phyloP scores from a whole-genome alignment of 106 monocot genomes.

The Narthecium ossifragum region DNA sequence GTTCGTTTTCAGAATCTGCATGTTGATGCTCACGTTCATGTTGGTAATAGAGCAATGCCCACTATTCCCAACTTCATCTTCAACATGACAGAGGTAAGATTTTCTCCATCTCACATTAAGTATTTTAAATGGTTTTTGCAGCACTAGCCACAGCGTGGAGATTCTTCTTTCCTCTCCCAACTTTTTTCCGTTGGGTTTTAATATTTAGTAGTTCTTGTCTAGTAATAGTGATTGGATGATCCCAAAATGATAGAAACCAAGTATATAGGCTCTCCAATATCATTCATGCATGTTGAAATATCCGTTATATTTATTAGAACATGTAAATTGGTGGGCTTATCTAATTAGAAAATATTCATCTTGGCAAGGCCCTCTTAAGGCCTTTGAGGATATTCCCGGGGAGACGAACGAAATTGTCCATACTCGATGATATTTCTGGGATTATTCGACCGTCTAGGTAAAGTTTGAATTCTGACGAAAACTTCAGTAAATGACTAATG shows the following conservation, averaged over 20 bases:
- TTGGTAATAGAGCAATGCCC: conserved; percentile 91
- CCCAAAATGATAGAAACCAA: too few species aligned
- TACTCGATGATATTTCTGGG: conserved; percentile 79
- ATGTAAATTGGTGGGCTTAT: neutral
- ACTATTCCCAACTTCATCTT: conserved; percentile 91
- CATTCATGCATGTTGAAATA: too few species aligned
- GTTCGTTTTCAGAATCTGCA: conserved; percentile 83
- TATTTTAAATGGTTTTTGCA: neutral
- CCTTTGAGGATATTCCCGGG: conserved; percentile 72
- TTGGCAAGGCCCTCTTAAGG: conserved; percentile 78
- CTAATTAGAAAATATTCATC: conserved; percentile 21
- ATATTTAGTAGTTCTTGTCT: too few species aligned
- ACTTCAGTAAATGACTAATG: neutral
- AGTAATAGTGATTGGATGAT: too few species aligned
- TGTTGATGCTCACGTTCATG: conserved; percentile 83
- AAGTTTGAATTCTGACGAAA: neutral
- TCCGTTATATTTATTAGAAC: neutral
- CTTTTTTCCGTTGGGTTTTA: too few species aligned
- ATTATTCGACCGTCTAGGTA: conserved; percentile 88
- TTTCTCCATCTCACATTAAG: neutral
- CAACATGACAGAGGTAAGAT: conserved; percentile 91
- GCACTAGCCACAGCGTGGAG: neutral
- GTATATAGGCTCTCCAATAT: too few species aligned
- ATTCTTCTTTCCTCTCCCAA: too few species aligned
- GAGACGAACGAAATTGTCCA: conserved; percentile 66